Evolutionary conservation across 2,329 filamentous ascomycete genomes (phyloP).

Genomic region (Paraphaeosphaeria minitans): DNA sequence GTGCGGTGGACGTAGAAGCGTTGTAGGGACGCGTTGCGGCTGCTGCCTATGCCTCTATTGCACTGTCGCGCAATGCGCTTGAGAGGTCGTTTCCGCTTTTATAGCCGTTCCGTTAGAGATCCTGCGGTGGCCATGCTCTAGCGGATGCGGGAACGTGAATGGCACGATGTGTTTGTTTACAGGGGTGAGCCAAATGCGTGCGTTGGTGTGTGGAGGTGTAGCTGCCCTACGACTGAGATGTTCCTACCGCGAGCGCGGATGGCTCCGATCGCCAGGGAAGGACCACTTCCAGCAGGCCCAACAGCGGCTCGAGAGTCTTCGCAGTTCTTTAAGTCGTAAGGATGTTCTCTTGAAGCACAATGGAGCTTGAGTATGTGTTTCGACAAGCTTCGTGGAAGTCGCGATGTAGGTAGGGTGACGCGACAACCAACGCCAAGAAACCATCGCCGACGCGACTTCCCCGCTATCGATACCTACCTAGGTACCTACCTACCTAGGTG

Average conservation of each 20-base stretch:
- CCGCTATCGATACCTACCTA: too few relatives aligned
- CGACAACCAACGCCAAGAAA: background rate
- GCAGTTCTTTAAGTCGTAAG: background rate
- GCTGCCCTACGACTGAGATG: background rate
- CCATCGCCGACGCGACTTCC: background rate
- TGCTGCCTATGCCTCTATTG: slow-evolving; percentile 8
- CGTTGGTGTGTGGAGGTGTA: slow-evolving; percentile 10
- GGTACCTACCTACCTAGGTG: too few relatives aligned
- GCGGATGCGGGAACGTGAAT: slow-evolving; percentile 3
- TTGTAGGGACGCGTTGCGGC: slow-evolving; percentile 17
- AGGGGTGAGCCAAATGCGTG: slow-evolving; percentile 46
- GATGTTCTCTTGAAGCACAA: background rate
- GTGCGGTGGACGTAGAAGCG: slow-evolving; percentile 17
- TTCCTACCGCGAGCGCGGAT: background rate
- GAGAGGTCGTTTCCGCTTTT: slow-evolving; percentile 3
- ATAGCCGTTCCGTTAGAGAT: slow-evolving; percentile 11
- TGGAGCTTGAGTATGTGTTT: background rate
- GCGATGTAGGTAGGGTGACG: background rate
- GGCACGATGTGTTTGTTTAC: slow-evolving; percentile 14
- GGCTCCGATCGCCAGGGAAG: background rate
- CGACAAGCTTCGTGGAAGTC: background rate
- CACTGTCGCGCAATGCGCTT: slow-evolving; percentile 10
- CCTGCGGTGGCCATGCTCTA: slow-evolving; percentile 27
- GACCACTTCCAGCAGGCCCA: background rate
- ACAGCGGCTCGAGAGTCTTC: background rate